Base-by-base conservation (phyloP, 176 grass and related monocot genomes). In the Tillandsia leiboldiana region DNA sequence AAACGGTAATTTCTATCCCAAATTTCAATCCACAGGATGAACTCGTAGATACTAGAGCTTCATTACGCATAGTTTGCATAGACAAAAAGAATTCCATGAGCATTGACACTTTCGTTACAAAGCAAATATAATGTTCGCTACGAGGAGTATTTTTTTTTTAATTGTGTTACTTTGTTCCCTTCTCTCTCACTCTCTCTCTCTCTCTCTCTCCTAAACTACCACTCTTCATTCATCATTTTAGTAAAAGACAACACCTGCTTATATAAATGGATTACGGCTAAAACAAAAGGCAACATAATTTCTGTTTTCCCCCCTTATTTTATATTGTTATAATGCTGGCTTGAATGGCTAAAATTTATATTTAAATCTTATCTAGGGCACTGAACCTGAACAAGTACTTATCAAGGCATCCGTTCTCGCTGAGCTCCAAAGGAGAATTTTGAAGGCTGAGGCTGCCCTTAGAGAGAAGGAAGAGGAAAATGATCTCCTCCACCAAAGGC, bases 381-480 rank as follows among this genome's bases (percentile, higher is more conserved):
- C 54, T 53, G 89, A 89, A 49, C 79, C 86, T 64, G 94, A 93
- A 53, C 77, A 97, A 77, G 76, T 87, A 74, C 70, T 83, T 73
- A 74, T 93, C 12, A 97, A 97, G 81, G 84, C 89, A 70, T 90
- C 89, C 14, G 83, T 92, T 65, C 77, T 97, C 0, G 84, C 85
- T 53, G 94, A 97, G 79, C 72, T 97, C 70, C 89, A 97, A 81
- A 72, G 94, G 28, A 76, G 94, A 65, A 78, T 90, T 66, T 62
- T 92, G 11, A 87, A 90, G 66, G 82, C 94, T 0, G 89, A 97
- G 72, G 72, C 84, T 3, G 80, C 84, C 29, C 79, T 90, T 51
- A 79, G 82, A 75, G 71, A 92, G 23, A 97, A 87, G 76, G 94
- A 97, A 66, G 89, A 92, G 76, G 89, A 97, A 73, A 97, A 97